Evolutionary conservation across 169 alveolate species (phyloP).

Genomic region (Theileria equi): DNA sequence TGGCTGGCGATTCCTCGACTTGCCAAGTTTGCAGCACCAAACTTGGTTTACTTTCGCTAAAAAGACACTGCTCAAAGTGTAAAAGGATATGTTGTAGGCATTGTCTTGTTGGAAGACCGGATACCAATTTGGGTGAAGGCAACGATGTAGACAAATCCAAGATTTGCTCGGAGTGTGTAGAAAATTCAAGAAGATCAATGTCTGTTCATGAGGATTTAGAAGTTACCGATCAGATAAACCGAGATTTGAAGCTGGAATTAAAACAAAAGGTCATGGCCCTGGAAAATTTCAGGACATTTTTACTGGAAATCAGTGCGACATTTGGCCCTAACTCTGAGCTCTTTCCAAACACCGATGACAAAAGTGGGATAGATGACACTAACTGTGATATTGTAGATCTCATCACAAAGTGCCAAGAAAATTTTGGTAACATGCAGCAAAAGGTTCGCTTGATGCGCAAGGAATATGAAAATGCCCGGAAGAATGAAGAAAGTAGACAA

Average conservation of each 20-base stretch:
- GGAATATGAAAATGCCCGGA: slow-evolving; percentile 20
- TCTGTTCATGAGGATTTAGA: slow-evolving; percentile 78
- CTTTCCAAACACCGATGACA: not conserved
- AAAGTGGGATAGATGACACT: slow-evolving; percentile 11
- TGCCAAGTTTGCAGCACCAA: slow-evolving; percentile 46
- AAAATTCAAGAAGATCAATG: slow-evolving; percentile 69
- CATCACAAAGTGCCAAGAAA: slow-evolving; percentile 22
- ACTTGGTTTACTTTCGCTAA: slow-evolving; percentile 29
- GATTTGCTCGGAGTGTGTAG: slow-evolving; percentile 69
- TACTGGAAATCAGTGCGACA: slow-evolving; percentile 66
- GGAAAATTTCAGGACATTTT: slow-evolving; percentile 69
- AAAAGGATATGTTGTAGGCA: slow-evolving; percentile 49
- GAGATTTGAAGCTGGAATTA: slow-evolving; percentile 67
- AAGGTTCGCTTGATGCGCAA: slow-evolving; percentile 11
- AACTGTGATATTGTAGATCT: slow-evolving; percentile 25
- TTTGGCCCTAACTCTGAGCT: slow-evolving; percentile 55
- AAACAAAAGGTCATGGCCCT: slow-evolving; percentile 66
- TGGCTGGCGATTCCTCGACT: not conserved
- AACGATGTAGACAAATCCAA: slow-evolving; percentile 52
- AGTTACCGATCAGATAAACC: slow-evolving; percentile 71
- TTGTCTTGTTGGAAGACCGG: slow-evolving; percentile 43
- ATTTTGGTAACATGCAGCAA: slow-evolving; percentile 29
- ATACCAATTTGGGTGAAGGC: slow-evolving; percentile 21
- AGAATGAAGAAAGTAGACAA: not conserved
- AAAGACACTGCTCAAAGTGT: slow-evolving; percentile 39